These are phyloP conservation scores for Mychonastes homosphaera DNA, from an alignment of 139 green algal species.

Conservation along the genomic window DNA sequence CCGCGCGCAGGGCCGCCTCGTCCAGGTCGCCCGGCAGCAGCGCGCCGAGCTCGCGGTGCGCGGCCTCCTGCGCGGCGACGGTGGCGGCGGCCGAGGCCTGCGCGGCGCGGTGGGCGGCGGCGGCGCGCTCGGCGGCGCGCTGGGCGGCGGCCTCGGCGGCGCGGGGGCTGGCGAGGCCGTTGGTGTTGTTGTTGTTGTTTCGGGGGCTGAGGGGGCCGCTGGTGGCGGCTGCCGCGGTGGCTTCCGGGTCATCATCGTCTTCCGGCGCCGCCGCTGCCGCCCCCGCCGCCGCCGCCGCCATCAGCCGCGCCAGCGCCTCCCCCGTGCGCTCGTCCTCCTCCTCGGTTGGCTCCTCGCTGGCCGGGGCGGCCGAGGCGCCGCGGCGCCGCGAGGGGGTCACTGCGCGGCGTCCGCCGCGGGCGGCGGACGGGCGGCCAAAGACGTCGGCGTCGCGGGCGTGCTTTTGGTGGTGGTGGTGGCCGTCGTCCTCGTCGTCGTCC, in stretches of 20 bases:
- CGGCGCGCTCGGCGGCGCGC: neutral
- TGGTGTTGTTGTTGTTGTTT: slow-evolving; percentile 6
- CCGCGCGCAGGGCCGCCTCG: slow-evolving; percentile 12
- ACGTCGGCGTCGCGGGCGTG: too few species aligned
- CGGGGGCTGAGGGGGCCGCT: neutral
- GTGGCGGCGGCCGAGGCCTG: neutral
- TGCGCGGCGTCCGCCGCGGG: neutral
- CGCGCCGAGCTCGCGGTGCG: neutral
- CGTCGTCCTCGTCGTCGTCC: neutral
- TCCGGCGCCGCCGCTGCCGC: too few species aligned
- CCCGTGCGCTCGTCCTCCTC: neutral
- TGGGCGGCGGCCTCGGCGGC: neutral
- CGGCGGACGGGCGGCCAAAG: too few species aligned
- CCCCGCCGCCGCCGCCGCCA: too few species aligned
- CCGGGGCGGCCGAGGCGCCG: neutral
- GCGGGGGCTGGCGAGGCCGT: neutral
- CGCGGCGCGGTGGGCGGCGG: too few species aligned
- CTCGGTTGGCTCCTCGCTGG: neutral
- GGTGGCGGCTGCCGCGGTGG: too few species aligned
- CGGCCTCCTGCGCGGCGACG: neutral
- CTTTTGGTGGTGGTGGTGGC: neutral
- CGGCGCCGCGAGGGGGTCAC: neutral
- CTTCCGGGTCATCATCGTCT: too few species aligned
- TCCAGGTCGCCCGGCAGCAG: slow-evolving; percentile 18
- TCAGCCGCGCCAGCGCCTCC: neutral